Conservation (phyloP, 164 flowering plant species). For the Kingdonia uniflora region DNA sequence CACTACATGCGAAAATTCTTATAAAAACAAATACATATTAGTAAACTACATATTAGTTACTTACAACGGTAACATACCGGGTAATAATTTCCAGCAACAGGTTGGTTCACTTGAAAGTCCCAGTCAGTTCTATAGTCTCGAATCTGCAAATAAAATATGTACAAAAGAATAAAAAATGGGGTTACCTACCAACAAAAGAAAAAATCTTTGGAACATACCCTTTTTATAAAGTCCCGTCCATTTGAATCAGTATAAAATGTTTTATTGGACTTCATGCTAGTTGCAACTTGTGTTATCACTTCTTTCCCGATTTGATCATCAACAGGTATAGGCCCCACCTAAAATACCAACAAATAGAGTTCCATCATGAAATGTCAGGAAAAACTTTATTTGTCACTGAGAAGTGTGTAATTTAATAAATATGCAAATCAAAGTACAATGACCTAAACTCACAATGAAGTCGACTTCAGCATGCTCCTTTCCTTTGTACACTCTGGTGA, state of each 20-base stretch:
- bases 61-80: slow-evolving; percentile 86
- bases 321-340: slow-evolving; percentile 73
- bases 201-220: slow-evolving; percentile 36
- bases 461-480: slow-evolving; percentile 88
- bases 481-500: slow-evolving; percentile 28
- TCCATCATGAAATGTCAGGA: not conserved
- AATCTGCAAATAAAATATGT: slow-evolving; percentile 41
- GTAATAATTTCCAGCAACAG: slow-evolving; percentile 91
- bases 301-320: slow-evolving; percentile 82
- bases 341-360: slow-evolving; percentile 7
- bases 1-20: too few relatives aligned
- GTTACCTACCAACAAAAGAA: not conserved
- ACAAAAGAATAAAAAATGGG: not conserved
- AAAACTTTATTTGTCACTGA: too few relatives aligned
- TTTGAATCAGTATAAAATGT: slow-evolving; percentile 91
- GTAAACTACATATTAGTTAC: too few relatives aligned
- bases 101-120: slow-evolving; percentile 81
- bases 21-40: too few relatives aligned
- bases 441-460: slow-evolving; percentile 41
- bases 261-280: slow-evolving; percentile 55
- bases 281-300: slow-evolving; percentile 50
- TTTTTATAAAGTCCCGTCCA: slow-evolving; percentile 89
- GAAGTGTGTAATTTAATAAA: not conserved
- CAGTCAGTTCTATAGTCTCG: slow-evolving; percentile 86
- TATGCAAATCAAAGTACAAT: not conserved